phyloP scores from a whole-genome alignment of 768 basidiomycete genomes.

The Pleurotus eryngii region DNA sequence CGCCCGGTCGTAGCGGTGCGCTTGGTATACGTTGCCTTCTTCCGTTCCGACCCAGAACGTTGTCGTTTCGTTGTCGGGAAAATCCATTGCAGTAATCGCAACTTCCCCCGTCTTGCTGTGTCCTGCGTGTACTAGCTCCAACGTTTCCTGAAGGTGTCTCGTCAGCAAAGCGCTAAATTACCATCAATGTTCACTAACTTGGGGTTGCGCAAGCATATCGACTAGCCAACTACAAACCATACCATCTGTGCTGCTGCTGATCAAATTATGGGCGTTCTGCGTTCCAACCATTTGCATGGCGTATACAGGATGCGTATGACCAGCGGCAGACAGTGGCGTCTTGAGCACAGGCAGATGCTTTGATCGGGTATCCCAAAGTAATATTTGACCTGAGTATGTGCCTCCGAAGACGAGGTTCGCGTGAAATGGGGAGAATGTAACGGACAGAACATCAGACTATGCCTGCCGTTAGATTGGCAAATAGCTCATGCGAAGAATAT shows the following conservation, averaged over 20 bases:
- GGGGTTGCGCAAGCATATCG: slow-evolving; percentile 98
- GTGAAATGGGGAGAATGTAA: slow-evolving; percentile 96
- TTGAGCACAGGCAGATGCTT: slow-evolving; percentile 96
- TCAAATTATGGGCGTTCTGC: slow-evolving; percentile 96
- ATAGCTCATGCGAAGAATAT: slow-evolving; percentile 3
- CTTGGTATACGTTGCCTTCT: slow-evolving; percentile 96
- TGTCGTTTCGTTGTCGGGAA: slow-evolving; percentile 94
- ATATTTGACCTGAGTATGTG: slow-evolving; percentile 98
- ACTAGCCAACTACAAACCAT: slow-evolving; percentile 97
- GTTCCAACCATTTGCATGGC: slow-evolving; percentile 98
- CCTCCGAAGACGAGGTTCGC: slow-evolving; percentile 97
- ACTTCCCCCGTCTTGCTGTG: slow-evolving; percentile 98
- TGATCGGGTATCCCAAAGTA: slow-evolving; percentile 97
- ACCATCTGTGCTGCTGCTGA: slow-evolving; percentile 96
- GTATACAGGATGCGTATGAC: slow-evolving; percentile 98
- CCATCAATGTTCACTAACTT: slow-evolving; percentile 44
- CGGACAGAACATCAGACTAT: slow-evolving; percentile 96
- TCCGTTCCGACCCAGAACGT: slow-evolving; percentile 98
- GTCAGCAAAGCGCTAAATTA: neutral
- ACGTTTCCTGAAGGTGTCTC: slow-evolving; percentile 67
- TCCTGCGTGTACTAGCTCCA: slow-evolving; percentile 83
- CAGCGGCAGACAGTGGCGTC: slow-evolving; percentile 92
- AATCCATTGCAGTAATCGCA: slow-evolving; percentile 89
- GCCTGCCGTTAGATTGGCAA: slow-evolving; percentile 11
- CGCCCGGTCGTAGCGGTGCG: slow-evolving; percentile 94